These are phyloP conservation scores for Aspergillus sp. DNA, from an alignment of 2,329 filamentous ascomycete genomes.

Conservation along the genomic window DNA sequence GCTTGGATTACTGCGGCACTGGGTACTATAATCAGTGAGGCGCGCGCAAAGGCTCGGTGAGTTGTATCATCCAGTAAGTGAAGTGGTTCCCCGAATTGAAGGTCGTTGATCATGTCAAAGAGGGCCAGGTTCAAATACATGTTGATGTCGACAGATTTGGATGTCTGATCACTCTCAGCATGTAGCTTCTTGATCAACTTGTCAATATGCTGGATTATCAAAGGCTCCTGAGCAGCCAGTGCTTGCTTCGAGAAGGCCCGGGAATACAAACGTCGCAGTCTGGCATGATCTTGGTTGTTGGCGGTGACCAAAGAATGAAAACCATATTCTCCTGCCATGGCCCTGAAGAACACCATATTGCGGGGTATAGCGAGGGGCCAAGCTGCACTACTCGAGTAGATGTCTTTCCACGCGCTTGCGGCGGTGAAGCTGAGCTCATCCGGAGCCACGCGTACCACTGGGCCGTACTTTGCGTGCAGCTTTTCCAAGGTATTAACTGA, in stretches of 20 bases:
- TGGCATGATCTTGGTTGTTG: background rate
- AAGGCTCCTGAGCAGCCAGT: background rate
- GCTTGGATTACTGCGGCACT: background rate
- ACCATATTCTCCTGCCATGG: background rate
- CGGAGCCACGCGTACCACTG: background rate
- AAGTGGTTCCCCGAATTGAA: background rate
- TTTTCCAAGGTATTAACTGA: background rate
- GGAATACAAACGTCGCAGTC: background rate
- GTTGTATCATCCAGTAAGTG: background rate
- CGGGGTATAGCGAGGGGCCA: background rate
- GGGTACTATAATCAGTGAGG: too few relatives aligned
- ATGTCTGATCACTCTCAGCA: background rate
- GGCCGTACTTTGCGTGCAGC: background rate
- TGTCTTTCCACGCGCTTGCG: background rate
- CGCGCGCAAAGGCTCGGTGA: background rate
- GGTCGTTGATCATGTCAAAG: background rate
- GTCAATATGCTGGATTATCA: background rate
- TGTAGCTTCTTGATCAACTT: background rate
- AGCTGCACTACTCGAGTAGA: background rate
- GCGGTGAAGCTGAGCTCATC: background rate
- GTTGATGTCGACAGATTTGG: background rate
- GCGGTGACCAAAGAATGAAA: background rate
- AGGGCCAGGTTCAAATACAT: too few relatives aligned
- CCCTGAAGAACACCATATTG: background rate
- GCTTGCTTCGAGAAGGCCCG: background rate